Evolutionary conservation across 345 rosid species (phyloP).

Genomic region (Camelina hispida): DNA sequence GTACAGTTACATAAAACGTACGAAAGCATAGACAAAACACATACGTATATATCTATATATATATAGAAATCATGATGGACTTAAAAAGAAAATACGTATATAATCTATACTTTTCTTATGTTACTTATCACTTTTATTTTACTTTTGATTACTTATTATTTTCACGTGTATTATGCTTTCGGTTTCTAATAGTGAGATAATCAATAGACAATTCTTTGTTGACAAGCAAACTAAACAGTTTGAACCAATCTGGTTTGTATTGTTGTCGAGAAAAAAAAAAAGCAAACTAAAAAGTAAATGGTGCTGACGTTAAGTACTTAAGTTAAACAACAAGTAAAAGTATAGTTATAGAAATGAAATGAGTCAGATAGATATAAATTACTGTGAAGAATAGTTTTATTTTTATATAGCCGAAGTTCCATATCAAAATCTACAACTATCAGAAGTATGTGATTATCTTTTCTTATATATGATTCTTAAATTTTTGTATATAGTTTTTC

Average conservation of each 20-base stretch:
- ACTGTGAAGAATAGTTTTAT: background rate
- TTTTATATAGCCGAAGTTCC: background rate
- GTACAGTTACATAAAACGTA: conserved; percentile 3
- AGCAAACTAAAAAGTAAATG: background rate
- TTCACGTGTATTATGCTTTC: background rate
- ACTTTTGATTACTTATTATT: background rate
- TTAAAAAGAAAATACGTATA: background rate
- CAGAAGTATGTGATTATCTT: background rate
- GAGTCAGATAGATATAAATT: background rate
- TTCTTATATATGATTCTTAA: background rate
- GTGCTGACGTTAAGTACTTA: background rate
- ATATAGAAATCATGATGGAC: background rate
- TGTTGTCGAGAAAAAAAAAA: no score
- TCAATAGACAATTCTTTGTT: background rate
- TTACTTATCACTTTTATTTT: background rate
- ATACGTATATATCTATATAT: background rate
- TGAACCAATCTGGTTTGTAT: no score
- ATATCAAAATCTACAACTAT: background rate
- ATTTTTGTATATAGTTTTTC: no score
- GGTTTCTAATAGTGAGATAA: background rate
- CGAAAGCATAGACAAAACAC: conserved; percentile 1
- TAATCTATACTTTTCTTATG: background rate
- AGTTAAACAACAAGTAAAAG: background rate
- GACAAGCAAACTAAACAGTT: background rate
- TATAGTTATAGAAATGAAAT: background rate